Evolutionary conservation across 78 protist species (phyloP).

Genomic region (Dictyostelium purpureum): DNA sequence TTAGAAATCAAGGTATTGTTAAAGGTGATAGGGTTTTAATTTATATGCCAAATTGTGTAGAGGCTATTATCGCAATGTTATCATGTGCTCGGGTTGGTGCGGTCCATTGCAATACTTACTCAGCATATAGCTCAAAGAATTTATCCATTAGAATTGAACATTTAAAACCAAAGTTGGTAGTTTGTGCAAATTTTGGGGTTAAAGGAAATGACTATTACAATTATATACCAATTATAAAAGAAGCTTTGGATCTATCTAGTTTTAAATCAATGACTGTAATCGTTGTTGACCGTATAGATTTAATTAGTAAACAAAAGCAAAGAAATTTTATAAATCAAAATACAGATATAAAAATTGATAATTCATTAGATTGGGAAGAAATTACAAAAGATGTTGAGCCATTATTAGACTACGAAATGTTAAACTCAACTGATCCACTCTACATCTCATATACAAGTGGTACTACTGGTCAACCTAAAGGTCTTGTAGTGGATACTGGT

Average conservation of each 20-base stretch:
- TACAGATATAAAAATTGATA: no score
- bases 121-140: not conserved
- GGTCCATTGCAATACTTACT: conserved; percentile 7
- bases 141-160: not conserved
- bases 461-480: not conserved
- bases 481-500: not conserved
- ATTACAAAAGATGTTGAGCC: not conserved
- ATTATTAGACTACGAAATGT: not conserved
- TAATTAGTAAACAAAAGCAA: no score
- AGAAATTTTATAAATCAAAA: not conserved
- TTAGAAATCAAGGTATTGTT: conserved; percentile 73
- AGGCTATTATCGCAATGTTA: conserved; percentile 86
- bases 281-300: not conserved
- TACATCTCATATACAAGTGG: not conserved
- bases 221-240: not conserved
- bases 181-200: not conserved
- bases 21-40: conserved; percentile 91
- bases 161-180: not conserved
- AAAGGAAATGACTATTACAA: not conserved
- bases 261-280: not conserved
- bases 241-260: not conserved
- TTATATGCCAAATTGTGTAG: conserved; percentile 90
- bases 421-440: not conserved
- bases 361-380: not conserved
- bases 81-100: conserved; percentile 96